These are phyloP conservation scores for Rostrohypoxylon terebratum DNA, from an alignment of 495 filamentous ascomycete species.

Conservation along the genomic window DNA sequence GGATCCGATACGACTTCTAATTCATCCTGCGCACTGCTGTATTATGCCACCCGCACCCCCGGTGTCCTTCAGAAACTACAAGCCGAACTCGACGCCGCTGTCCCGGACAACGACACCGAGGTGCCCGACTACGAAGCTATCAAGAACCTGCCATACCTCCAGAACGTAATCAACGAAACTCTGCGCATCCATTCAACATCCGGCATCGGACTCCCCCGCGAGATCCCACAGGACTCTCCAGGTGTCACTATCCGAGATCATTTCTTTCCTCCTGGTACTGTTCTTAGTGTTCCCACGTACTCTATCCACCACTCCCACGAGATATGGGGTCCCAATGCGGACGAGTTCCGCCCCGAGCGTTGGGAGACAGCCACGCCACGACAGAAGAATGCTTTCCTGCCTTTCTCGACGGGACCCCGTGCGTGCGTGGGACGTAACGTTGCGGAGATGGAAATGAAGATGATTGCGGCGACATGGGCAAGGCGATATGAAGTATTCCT, in stretches of 20 bases:
- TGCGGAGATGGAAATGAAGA: conserved; percentile 91
- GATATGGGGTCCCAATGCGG: conserved; percentile 87
- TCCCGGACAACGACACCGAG: conserved; percentile 66
- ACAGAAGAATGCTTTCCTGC: conserved; percentile 85
- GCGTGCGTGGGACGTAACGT: conserved; percentile 64
- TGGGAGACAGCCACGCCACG: conserved; percentile 72
- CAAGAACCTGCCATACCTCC: conserved; percentile 80
- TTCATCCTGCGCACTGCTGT: conserved; percentile 87
- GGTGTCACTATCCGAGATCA: conserved; percentile 63
- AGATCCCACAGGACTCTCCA: conserved; percentile 71
- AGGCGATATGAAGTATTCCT: conserved; percentile 79
- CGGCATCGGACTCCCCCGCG: conserved; percentile 85
- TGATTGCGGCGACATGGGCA: conserved; percentile 83
- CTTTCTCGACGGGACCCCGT: conserved; percentile 81
- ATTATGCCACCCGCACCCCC: conserved; percentile 76
- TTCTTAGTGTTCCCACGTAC: conserved; percentile 86
- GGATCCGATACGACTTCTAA: conserved; percentile 92
- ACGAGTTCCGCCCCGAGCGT: conserved; percentile 80
- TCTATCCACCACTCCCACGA: conserved; percentile 84
- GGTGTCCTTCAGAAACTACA: conserved; percentile 79
- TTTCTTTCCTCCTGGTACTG: conserved; percentile 78
- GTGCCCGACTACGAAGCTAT: conserved; percentile 79
- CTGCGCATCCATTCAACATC: conserved; percentile 92
- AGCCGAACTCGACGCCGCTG: conserved; percentile 74
- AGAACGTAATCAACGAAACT: conserved; percentile 86